Evolutionary conservation across 73 alveolate genomes (phyloP).

Genomic region (Paramecium sexaurelia): DNA sequence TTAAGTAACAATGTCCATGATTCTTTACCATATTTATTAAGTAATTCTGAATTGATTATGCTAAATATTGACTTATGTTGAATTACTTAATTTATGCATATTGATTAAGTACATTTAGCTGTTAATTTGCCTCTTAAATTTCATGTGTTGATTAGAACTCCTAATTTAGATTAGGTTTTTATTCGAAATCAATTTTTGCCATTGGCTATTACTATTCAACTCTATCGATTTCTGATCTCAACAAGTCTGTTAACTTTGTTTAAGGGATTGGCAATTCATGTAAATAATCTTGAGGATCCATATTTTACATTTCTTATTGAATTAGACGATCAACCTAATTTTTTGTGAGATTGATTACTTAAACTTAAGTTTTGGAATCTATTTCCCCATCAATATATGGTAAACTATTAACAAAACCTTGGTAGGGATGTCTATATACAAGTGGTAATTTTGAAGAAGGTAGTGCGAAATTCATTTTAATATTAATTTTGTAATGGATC

Average conservation of each 20-base stretch:
- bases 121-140: neutral
- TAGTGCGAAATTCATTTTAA: slow-evolving; percentile 29
- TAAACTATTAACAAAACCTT: neutral
- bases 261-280: slow-evolving; percentile 22
- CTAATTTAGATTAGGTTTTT: neutral
- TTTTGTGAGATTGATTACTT: neutral
- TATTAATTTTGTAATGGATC: neutral
- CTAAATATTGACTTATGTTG: neutral
- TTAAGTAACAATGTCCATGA: neutral
- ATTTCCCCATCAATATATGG: slow-evolving; percentile 38
- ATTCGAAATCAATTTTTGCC: neutral
- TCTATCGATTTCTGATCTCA: slow-evolving; percentile 36
- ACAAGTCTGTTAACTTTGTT: neutral
- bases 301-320: slow-evolving; percentile 24
- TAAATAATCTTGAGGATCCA: slow-evolving; percentile 28
- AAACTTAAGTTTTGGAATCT: neutral
- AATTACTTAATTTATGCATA: slow-evolving; percentile 16
- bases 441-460: slow-evolving; percentile 55
- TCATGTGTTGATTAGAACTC: neutral
- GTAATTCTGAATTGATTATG: slow-evolving; percentile 5
- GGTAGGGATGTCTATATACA: neutral
- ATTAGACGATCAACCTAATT: neutral
- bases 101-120: neutral
- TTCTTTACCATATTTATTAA: slow-evolving; percentile 41
- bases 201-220: neutral